Evolutionary conservation across 768 basidiomycete genomes (phyloP).

Genomic region (Clitopilus passeckerianus): DNA sequence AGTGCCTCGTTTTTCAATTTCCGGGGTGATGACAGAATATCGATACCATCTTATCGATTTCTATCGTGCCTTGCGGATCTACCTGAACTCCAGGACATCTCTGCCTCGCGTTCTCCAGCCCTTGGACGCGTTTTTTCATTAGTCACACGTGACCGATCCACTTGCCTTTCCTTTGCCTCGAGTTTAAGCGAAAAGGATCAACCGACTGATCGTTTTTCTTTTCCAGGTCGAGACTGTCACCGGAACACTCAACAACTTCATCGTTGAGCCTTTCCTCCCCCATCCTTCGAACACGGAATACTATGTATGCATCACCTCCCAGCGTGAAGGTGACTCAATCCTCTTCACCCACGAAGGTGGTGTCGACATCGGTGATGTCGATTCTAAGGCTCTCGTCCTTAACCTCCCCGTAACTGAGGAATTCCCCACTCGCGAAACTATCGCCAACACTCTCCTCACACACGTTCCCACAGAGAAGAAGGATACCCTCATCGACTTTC

Average conservation of each 20-base stretch:
- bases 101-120: slow-evolving; percentile 9
- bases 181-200: background rate
- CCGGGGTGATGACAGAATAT: background rate
- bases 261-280: slow-evolving; percentile 98
- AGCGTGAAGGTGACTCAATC: slow-evolving; percentile 90
- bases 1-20: background rate
- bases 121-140: slow-evolving; percentile 16
- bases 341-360: slow-evolving; percentile 99
- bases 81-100: slow-evolving; percentile 2
- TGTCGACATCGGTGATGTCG: slow-evolving; percentile 98
- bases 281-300: slow-evolving; percentile 93
- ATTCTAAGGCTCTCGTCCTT: slow-evolving; percentile 92
- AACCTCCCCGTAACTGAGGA: slow-evolving; percentile 66
- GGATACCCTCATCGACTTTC: slow-evolving; percentile 91
- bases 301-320: slow-evolving; percentile 97
- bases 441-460: slow-evolving; percentile 72
- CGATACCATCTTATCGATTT: slow-evolving; percentile 11
- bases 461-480: slow-evolving; percentile 84
- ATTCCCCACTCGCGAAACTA: slow-evolving; percentile 80
- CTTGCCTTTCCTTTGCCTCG: background rate
- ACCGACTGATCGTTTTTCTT: slow-evolving; percentile 12
- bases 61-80: slow-evolving; percentile 12
- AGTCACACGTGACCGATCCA: slow-evolving; percentile 17
- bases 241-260: slow-evolving; percentile 96
- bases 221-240: slow-evolving; percentile 84